Evolutionary conservation across 805 yeast genomes (phyloP), one percentile per base, ranked within the genome.

Genomic region (Saccharomycopsis schoenii): DNA sequence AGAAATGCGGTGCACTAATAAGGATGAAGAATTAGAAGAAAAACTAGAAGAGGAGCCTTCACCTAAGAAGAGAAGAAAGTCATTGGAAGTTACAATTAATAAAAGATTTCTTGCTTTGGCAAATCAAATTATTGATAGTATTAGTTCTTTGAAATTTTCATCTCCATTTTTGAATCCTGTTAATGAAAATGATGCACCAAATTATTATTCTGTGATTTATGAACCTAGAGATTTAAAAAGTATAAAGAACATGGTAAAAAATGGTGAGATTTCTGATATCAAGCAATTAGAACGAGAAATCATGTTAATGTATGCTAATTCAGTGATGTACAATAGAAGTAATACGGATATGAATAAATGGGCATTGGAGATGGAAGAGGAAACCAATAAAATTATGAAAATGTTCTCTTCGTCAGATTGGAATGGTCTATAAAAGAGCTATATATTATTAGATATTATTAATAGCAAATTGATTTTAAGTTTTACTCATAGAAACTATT

Each of bases 291-390:
- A 88, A 66, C 74, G 86, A 58, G 89, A 86, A 64, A 75, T 89
- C 54, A 78, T 85, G 74, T 74, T 85, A 62, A 87, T 89, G 94
- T 87, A 86, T 73, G 86, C 93, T 58, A 89, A 89, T 70, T 89
- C 93, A 17, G 80, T 88, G 17, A 89, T 89, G 94, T 89, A 84
- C 73, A 88, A 89, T 70, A 81, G 81, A 66, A 77, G 82, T 63
- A 83, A 80, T 62, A 80, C 84, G 34, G 89, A 85, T 59, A 77
- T 86, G 63, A 82, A 80, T 52, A 70, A 72, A 42, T 80, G 88
- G 79, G 81, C 90, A 1, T 74, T 79, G 64, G 88, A 83, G 65
- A 87, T 89, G 93, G 84, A 82, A 74, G 73, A 76, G 51, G 94
- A 87, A 58, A 82, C 86, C 4, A 82, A 80, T 40, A 80, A 76